These are phyloP conservation scores for Zygosaccharomyces bisporus DNA, from an alignment of 805 yeast genomes.

Conservation along the genomic window DNA sequence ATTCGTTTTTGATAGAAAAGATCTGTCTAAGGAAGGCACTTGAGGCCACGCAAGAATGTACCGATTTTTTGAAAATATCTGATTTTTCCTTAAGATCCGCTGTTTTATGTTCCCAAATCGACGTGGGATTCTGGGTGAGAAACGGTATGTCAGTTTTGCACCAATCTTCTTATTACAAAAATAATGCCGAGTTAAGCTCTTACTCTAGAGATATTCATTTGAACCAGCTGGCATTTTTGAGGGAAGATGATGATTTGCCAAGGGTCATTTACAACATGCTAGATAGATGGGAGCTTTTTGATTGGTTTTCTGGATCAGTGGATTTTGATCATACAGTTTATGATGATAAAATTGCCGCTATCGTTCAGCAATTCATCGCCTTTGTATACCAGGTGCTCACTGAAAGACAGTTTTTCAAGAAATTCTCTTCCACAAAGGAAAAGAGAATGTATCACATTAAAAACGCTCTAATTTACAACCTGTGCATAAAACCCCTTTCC, in stretches of 20 bases:
- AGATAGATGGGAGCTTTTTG: conserved; percentile 57
- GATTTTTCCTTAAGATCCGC: conserved; percentile 58
- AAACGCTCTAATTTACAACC: conserved; percentile 45
- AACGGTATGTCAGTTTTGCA: conserved; percentile 56
- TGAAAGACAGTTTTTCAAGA: conserved; percentile 61
- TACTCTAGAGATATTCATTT: conserved; percentile 72
- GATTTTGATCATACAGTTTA: conserved; percentile 42
- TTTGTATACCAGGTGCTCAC: conserved; percentile 66
- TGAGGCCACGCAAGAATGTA: conserved; percentile 17
- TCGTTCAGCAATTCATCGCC: conserved; percentile 76
- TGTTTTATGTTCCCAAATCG: conserved; percentile 59
- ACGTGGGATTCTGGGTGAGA: conserved; percentile 68
- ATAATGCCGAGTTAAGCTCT: conserved; percentile 48
- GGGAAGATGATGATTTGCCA: conserved; percentile 48
- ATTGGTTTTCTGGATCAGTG: conserved; percentile 44
- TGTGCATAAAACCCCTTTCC: conserved; percentile 51
- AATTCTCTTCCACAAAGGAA: conserved; percentile 35
- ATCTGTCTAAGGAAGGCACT: conserved; percentile 25
- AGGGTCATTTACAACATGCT: conserved; percentile 52
- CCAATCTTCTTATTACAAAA: conserved; percentile 49
- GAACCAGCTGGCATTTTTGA: conserved; percentile 53
- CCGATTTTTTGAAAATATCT: conserved; percentile 45
- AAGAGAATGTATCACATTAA: conserved; percentile 36
- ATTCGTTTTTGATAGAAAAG: conserved; percentile 41
- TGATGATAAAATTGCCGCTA: conserved; percentile 47